Conservation (phyloP, 1,284 basidiomycete species). For the Marasmius tenuissimus region DNA sequence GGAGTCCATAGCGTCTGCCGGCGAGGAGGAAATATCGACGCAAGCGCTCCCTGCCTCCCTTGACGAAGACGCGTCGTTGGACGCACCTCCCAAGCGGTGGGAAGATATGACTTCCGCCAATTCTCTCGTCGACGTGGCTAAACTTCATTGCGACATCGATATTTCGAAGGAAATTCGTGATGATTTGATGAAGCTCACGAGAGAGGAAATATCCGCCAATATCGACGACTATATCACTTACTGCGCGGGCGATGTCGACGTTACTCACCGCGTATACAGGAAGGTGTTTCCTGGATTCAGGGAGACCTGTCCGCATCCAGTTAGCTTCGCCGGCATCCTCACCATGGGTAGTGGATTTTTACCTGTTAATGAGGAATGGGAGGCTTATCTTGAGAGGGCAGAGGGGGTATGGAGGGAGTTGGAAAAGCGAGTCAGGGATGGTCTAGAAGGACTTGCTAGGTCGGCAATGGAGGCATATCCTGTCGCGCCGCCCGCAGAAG, state of each 20-base stretch:
- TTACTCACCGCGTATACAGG: slow-evolving; percentile 83
- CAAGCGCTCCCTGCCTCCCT: slow-evolving; percentile 21
- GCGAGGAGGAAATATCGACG: slow-evolving; percentile 8
- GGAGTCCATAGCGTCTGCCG: slow-evolving; percentile 15
- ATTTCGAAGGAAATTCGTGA: slow-evolving; percentile 82
- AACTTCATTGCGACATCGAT: slow-evolving; percentile 82
- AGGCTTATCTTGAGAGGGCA: slow-evolving; percentile 76
- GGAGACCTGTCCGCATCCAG: slow-evolving; percentile 86
- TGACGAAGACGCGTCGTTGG: slow-evolving; percentile 41
- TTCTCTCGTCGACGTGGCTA: slow-evolving; percentile 90
- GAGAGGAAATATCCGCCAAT: slow-evolving; percentile 65
- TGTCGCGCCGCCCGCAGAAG: slow-evolving; percentile 35
- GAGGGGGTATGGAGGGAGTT: slow-evolving; percentile 80
- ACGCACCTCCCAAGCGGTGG: slow-evolving; percentile 67
- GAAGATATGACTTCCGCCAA: slow-evolving; percentile 93
- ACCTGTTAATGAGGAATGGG: slow-evolving; percentile 90
- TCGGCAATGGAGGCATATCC: slow-evolving; percentile 40
- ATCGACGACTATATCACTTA: slow-evolving; percentile 84
- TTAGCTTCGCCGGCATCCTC: slow-evolving; percentile 89
- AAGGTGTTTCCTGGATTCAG: slow-evolving; percentile 87
- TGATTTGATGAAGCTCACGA: slow-evolving; percentile 72
- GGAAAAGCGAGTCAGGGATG: slow-evolving; percentile 71
- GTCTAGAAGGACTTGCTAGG: slow-evolving; percentile 70
- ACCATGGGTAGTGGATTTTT: slow-evolving; percentile 93
- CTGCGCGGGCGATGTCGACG: slow-evolving; percentile 83